Percentiles rank a stretch among this genome's conserved stretches.
phyloP scores from a whole-genome alignment of 2,329 filamentous ascomycete genomes.

The Chaetomium sp. region DNA sequence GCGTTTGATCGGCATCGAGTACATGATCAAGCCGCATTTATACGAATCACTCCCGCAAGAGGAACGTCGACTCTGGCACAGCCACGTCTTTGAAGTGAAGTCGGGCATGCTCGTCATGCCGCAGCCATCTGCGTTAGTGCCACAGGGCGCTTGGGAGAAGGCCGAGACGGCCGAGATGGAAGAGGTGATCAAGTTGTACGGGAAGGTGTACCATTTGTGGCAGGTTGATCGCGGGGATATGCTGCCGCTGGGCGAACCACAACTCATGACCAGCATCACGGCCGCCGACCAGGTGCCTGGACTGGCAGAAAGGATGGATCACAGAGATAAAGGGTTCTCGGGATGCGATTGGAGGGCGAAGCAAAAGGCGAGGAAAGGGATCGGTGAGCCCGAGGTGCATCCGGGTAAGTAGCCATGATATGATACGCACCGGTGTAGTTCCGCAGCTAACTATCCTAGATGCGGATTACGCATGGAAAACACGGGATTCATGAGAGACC shows the following conservation, averaged over 20 bases:
- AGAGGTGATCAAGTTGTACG: constrained; percentile 66
- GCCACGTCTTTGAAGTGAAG: constrained; percentile 67
- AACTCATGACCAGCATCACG: constrained; percentile 50
- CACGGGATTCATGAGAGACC: not conserved
- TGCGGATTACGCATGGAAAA: constrained; percentile 22
- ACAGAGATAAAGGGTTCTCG: constrained; percentile 39
- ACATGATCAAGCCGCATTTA: constrained; percentile 70
- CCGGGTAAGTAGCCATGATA: constrained; percentile 24
- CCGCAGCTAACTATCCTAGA: constrained; percentile 8
- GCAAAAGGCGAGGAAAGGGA: constrained; percentile 36
- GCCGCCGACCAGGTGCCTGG: constrained; percentile 41
- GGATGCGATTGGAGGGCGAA: constrained; percentile 41
- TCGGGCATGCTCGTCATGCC: constrained; percentile 78
- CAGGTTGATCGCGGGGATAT: constrained; percentile 68
- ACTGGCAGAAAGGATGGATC: constrained; percentile 37
- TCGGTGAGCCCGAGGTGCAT: constrained; percentile 38
- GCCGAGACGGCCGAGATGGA: constrained; percentile 79
- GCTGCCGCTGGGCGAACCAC: constrained; percentile 45
- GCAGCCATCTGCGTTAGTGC: constrained; percentile 44
- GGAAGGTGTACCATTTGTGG: constrained; percentile 83
- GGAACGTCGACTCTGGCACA: constrained; percentile 75
- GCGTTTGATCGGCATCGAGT: constrained; percentile 76
- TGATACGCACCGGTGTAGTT: not conserved
- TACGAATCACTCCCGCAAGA: constrained; percentile 58
- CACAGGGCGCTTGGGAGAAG: constrained; percentile 60